Evolutionary conservation across 148 eudicot genomes (phyloP).

Genomic region (Vaccinium corymbosum): DNA sequence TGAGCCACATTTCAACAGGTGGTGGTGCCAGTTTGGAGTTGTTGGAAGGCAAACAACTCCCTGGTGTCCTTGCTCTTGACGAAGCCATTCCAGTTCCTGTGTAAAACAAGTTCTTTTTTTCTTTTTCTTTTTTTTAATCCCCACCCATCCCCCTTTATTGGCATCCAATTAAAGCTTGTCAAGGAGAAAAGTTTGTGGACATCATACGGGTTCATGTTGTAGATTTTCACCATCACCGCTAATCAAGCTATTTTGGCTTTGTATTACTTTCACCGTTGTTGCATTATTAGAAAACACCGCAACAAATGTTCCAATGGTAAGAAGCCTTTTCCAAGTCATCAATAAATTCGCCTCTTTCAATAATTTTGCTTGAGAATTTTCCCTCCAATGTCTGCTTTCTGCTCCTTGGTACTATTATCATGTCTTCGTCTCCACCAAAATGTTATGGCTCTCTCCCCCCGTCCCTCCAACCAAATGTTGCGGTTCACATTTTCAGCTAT

Average conservation of each 20-base stretch:
- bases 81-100: constrained; percentile 63
- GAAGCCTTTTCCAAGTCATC: neutral
- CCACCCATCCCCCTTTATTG: neutral
- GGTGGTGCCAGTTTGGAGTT: constrained; percentile 98
- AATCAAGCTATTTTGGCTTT: neutral
- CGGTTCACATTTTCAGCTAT: neutral
- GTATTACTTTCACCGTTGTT: neutral
- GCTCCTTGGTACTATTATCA: neutral
- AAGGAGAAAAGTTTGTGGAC: constrained; percentile 11
- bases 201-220: constrained; percentile 17
- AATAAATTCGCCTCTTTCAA: neutral
- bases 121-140: constrained; percentile 11
- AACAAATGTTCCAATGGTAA: constrained; percentile 3
- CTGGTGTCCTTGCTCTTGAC: constrained; percentile 82
- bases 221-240: constrained; percentile 12
- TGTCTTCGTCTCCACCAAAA: neutral
- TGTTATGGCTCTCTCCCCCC: neutral
- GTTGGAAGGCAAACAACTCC: constrained; percentile 86
- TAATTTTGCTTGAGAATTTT: neutral
- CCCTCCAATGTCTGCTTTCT: neutral
- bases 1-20: constrained; percentile 96
- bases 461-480: neutral
- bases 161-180: constrained; percentile 12
- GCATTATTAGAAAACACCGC: neutral
- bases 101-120: constrained; percentile 22